phyloP scores from a whole-genome alignment of 2,329 filamentous ascomycete species.

The Monosporascus sp. region DNA sequence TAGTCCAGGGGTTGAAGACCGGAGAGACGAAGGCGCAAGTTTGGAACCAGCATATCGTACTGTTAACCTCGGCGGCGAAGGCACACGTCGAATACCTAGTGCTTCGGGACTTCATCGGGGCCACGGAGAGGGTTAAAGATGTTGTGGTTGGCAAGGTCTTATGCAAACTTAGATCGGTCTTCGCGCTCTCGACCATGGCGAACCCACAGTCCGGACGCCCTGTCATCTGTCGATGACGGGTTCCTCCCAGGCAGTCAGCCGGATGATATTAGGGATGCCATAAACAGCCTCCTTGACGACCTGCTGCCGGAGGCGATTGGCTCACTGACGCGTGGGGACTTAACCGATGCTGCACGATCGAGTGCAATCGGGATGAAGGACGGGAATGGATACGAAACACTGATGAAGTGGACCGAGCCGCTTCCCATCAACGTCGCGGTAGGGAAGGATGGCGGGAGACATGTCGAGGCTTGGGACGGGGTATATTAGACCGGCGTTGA shows the following conservation, averaged over 20 bases:
- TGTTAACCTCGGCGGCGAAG: constrained; percentile 19
- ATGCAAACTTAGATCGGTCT: constrained; percentile 9
- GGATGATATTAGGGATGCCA: constrained; percentile 6
- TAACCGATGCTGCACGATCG: constrained; percentile 15
- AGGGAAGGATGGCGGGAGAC: constrained; percentile 6
- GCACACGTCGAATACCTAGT: constrained; percentile 23
- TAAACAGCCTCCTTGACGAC: constrained; percentile 10
- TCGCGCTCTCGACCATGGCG: constrained; percentile 14
- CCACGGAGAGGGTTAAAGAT: background rate
- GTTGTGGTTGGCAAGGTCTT: constrained; percentile 7
- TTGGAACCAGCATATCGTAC: constrained; percentile 24
- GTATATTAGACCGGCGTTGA: constrained; percentile 10
- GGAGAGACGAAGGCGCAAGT: constrained; percentile 10
- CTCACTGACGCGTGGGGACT: constrained; percentile 20
- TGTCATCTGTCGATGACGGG: constrained; percentile 21
- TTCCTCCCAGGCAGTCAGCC: constrained; percentile 16
- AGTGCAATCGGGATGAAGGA: constrained; percentile 15
- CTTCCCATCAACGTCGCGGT: constrained; percentile 20
- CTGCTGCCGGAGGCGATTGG: constrained; percentile 18
- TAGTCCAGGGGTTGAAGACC: constrained; percentile 4
- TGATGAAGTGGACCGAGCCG: constrained; percentile 23
- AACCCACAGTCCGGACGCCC: constrained; percentile 18
- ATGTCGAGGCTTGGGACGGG: constrained; percentile 12
- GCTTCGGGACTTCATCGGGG: constrained; percentile 14
- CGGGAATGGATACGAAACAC: constrained; percentile 16